These are phyloP conservation scores for Camellia sinensis DNA, from an alignment of 148 eudicot genomes.

Conservation along the genomic window DNA sequence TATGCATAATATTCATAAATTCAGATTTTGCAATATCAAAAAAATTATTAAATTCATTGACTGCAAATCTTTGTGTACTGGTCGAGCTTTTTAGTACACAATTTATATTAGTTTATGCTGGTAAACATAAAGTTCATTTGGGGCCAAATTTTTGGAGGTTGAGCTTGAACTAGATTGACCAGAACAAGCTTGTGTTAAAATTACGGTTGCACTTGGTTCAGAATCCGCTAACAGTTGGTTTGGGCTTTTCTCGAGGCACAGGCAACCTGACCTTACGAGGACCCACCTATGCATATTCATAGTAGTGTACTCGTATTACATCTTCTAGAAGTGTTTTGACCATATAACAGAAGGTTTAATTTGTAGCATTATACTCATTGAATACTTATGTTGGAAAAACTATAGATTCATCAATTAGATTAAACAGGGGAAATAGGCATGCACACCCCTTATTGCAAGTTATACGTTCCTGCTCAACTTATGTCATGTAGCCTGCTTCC, in stretches of 20 bases:
- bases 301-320: not conserved
- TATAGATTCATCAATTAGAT: not conserved
- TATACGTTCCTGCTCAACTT: not conserved
- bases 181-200: not conserved
- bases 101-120: not conserved
- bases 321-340: not conserved
- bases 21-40: not conserved
- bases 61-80: not conserved
- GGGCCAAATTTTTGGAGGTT: not conserved
- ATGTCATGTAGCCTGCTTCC: not conserved
- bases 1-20: not conserved
- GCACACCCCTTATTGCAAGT: not conserved
- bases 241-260: not conserved
- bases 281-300: not conserved
- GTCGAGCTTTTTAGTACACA: not conserved
- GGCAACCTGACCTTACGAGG: not conserved
- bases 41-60: not conserved
- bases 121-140: not conserved
- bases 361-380: not conserved
- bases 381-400: too few species aligned
- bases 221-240: not conserved
- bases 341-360: not conserved
- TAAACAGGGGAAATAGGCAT: not conserved
- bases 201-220: not conserved
- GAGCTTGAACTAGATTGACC: not conserved